A percentile compares a stretch with the other conserved stretches of the same genome.
phyloP scores from a whole-genome alignment of 2,329 filamentous ascomycete genomes.

The Colletotrichum sp. region DNA sequence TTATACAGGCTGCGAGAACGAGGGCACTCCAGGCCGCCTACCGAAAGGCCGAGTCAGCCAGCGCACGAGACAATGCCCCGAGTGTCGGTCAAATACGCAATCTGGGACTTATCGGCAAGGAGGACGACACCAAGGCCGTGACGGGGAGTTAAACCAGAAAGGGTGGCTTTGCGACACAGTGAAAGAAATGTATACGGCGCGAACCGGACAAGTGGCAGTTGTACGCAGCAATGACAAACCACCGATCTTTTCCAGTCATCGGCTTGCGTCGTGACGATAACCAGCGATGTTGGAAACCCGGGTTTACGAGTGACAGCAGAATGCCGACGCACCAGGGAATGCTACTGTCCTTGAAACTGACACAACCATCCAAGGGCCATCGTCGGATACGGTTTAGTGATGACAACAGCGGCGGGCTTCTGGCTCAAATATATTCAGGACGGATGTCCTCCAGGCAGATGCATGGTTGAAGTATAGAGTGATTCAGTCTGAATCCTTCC shows the following conservation, averaged over 20 bases:
- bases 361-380: neutral
- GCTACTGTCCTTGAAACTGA: neutral
- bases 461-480: neutral
- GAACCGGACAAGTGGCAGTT: neutral
- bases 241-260: neutral
- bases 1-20: conserved; percentile 74
- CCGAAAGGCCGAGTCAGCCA: conserved; percentile 77
- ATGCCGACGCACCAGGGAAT: neutral
- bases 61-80: conserved; percentile 80
- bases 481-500: neutral
- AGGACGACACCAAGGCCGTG: conserved; percentile 76
- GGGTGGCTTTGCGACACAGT: conserved; percentile 18
- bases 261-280: neutral
- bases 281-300: neutral
- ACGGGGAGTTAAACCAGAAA: conserved; percentile 37
- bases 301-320: neutral
- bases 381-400: neutral
- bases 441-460: neutral
- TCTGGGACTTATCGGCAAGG: conserved; percentile 82
- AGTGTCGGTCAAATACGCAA: conserved; percentile 87
- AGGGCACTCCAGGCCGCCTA: conserved; percentile 83
- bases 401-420: neutral
- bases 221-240: conserved; percentile 10
- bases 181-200: conserved; percentile 6
- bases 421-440: neutral